Evolutionary conservation across 768 basidiomycete species (phyloP), one percentile per base, ranked within the genome.

Genomic region (Piloderma croceum): DNA sequence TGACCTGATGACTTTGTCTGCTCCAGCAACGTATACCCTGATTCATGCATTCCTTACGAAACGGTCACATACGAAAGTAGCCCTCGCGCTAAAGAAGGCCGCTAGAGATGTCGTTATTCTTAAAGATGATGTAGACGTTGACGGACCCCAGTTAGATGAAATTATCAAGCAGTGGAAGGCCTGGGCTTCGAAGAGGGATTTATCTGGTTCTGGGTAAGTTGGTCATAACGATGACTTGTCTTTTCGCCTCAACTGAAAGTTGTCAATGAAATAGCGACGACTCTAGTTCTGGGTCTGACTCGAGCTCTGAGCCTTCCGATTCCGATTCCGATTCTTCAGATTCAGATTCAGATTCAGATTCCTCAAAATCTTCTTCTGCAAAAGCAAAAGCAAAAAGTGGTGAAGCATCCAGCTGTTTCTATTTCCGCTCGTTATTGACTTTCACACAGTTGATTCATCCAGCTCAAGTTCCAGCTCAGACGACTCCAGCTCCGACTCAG

Each of bases 11-110:
- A 23, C 37, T 13, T 10, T 25, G 10, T 9, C 27, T 15, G 27
- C 18, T 34, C 13, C 53, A 90, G 89, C 70, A 18, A 81, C 84
- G 4, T 92, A 90, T 67, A 73, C 77, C 49, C 63, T 89, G 36
- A 79, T 92, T 43, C 74, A 89, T 53, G 65, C 76, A 7, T 92
- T 91, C 62, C 69, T 92, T 25, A 67, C 60, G 43, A 74, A 78
- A 53, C 77, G 72, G 34, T 70, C 74, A 1, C 83, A 90, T 58
- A 55, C 57, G 22, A 87, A 87, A 51, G 83, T 78, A 6, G 89
- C 89, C 7, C 67, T 73, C 42, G 80, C 82, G 1, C 65, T 90
- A 36, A 86, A 77, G 64, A 85, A 81, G 48, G 84, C 83, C 19
- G 85, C 75, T 17, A 80, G 77, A 58, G 67, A 71, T 35, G 53